Conservation (phyloP, 2,329 filamentous ascomycete genomes). For the Trichoderma simmonsii region DNA sequence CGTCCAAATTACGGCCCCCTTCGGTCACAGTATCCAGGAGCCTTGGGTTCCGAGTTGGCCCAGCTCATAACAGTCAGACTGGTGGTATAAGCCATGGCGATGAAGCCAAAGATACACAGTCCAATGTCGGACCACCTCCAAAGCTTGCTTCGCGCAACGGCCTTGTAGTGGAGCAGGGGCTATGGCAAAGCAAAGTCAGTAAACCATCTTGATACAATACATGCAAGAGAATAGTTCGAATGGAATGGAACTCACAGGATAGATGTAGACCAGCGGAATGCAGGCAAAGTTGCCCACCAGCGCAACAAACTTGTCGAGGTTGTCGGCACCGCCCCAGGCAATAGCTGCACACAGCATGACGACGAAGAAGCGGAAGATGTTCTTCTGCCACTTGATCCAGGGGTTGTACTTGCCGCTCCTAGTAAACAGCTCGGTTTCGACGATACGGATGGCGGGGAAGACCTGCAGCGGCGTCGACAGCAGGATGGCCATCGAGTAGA, state of each 20-base stretch:
- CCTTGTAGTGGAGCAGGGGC: constrained; percentile 87
- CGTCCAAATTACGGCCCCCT: constrained; percentile 20
- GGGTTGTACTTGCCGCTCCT: constrained; percentile 96
- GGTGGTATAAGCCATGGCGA: constrained; percentile 92
- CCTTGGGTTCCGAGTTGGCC: constrained; percentile 56
- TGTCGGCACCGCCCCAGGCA: constrained; percentile 87
- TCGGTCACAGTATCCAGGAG: constrained; percentile 55
- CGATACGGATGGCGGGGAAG: constrained; percentile 96
- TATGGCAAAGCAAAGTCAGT: constrained; percentile 42
- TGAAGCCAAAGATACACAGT: constrained; percentile 76
- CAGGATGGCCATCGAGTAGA: constrained; percentile 97
- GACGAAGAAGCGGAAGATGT: constrained; percentile 89
- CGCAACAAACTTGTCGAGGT: constrained; percentile 96
- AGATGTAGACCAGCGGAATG: constrained; percentile 94
- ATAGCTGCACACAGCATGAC: constrained; percentile 82
- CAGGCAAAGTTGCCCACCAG: constrained; percentile 97
- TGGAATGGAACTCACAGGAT: constrained; percentile 73
- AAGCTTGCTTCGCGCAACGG: constrained; percentile 65
- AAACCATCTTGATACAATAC: neutral
- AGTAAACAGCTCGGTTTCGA: constrained; percentile 90
- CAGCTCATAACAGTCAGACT: constrained; percentile 82
- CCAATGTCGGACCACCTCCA: constrained; percentile 70
- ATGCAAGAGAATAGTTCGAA: neutral
- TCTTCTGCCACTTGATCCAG: constrained; percentile 99
- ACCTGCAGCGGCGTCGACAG: constrained; percentile 94